Conservation (phyloP, 768 basidiomycete species). For the Trametes punicea region DNA sequence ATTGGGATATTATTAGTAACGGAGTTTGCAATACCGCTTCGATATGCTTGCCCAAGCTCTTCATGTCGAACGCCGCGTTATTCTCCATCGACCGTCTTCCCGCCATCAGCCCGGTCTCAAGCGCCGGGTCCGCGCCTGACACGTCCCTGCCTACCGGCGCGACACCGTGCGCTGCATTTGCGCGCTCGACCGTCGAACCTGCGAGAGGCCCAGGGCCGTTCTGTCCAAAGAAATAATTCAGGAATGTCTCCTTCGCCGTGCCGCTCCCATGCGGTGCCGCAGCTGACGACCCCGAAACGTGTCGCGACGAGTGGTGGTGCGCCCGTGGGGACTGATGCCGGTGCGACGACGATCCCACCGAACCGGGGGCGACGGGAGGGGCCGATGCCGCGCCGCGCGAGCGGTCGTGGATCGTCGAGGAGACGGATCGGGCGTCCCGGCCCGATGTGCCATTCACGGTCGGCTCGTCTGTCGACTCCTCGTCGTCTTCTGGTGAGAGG, state of each 20-base stretch:
- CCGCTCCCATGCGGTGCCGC: constrained; percentile 23
- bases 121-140: constrained; percentile 47
- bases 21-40: constrained; percentile 68
- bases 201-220: constrained; percentile 74
- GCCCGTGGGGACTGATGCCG: constrained; percentile 22
- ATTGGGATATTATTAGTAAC: not conserved
- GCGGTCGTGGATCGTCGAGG: constrained; percentile 75
- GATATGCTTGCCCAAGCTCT: constrained; percentile 94
- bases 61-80: constrained; percentile 95
- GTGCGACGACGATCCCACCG: constrained; percentile 19
- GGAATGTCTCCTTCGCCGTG: constrained; percentile 86
- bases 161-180: constrained; percentile 30
- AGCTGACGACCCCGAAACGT: constrained; percentile 10
- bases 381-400: constrained; percentile 40
- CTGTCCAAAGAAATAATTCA: constrained; percentile 97
- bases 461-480: constrained; percentile 55
- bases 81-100: constrained; percentile 66
- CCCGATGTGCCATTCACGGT: constrained; percentile 51
- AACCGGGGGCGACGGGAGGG: constrained; percentile 28
- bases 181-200: constrained; percentile 49
- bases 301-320: constrained; percentile 28
- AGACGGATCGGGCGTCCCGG: constrained; percentile 67
- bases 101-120: constrained; percentile 62
- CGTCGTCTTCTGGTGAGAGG: constrained; percentile 60
- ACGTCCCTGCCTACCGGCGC: constrained; percentile 63